Percentiles rank a stretch among this genome's conserved stretches.
Conservation (phyloP, 805 yeast genomes). For the Yamadazyma paraphyllophila region DNA sequence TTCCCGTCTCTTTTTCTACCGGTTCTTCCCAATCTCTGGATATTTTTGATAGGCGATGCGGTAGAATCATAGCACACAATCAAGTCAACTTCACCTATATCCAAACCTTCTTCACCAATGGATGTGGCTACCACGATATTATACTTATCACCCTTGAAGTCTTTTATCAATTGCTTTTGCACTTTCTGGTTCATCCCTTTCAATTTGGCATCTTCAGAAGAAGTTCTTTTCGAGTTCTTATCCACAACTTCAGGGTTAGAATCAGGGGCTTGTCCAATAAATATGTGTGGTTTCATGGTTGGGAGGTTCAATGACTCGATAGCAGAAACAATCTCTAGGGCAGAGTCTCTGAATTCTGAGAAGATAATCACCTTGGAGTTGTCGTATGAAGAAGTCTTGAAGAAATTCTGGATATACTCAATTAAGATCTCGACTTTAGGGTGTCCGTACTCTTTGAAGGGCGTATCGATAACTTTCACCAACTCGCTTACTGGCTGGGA, state of each 20-base stretch:
- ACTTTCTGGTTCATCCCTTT: slow-evolving; percentile 89
- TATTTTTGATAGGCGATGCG: slow-evolving; percentile 85
- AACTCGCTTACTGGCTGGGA: slow-evolving; percentile 35
- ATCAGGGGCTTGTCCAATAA: slow-evolving; percentile 87
- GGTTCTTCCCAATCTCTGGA: slow-evolving; percentile 97
- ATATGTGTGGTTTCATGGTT: slow-evolving; percentile 67
- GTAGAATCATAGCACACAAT: slow-evolving; percentile 93
- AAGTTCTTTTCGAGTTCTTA: slow-evolving; percentile 39
- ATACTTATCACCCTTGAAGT: slow-evolving; percentile 68
- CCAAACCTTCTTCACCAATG: slow-evolving; percentile 97
- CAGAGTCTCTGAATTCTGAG: slow-evolving; percentile 87
- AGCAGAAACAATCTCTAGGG: slow-evolving; percentile 75
- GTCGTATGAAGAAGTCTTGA: slow-evolving; percentile 34
- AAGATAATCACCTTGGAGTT: slow-evolving; percentile 81
- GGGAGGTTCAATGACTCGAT: slow-evolving; percentile 39
- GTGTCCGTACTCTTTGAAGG: slow-evolving; percentile 38
- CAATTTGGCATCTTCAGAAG: slow-evolving; percentile 73
- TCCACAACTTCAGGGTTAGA: slow-evolving; percentile 50
- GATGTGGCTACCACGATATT: slow-evolving; percentile 93
- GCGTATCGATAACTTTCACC: slow-evolving; percentile 29
- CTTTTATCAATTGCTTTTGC: slow-evolving; percentile 74
- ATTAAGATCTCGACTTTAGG: slow-evolving; percentile 65
- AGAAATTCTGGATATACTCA: slow-evolving; percentile 40
- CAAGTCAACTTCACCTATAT: slow-evolving; percentile 95
- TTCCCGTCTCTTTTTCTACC: slow-evolving; percentile 93